Evolutionary conservation across 2,329 filamentous ascomycete species (phyloP).

Genomic region (Scolecobasidium constrictum): DNA sequence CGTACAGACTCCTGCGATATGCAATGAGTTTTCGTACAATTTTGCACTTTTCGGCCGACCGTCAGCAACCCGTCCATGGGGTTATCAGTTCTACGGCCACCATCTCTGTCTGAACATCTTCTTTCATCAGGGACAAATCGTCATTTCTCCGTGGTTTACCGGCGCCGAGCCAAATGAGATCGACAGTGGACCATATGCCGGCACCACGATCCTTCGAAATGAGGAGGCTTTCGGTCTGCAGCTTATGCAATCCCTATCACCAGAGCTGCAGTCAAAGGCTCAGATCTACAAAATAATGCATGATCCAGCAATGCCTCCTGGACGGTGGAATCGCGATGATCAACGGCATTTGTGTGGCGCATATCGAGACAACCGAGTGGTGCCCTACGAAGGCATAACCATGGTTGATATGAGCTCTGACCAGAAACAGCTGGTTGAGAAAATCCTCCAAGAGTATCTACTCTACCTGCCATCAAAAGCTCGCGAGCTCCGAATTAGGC

Average conservation of each 20-base stretch:
- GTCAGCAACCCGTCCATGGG: slow-evolving; percentile 51
- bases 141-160: slow-evolving; percentile 66
- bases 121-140: slow-evolving; percentile 52
- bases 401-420: slow-evolving; percentile 37
- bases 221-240: slow-evolving; percentile 55
- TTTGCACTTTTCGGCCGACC: slow-evolving; percentile 59
- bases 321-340: slow-evolving; percentile 71
- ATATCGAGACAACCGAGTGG: slow-evolving; percentile 65
- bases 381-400: slow-evolving; percentile 58
- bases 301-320: slow-evolving; percentile 45
- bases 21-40: slow-evolving; percentile 71
- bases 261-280: slow-evolving; percentile 36
- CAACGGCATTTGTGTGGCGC: slow-evolving; percentile 70
- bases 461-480: slow-evolving; percentile 53
- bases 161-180: slow-evolving; percentile 71
- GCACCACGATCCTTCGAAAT: slow-evolving; percentile 53
- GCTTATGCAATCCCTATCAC: slow-evolving; percentile 54
- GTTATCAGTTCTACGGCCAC: slow-evolving; percentile 67
- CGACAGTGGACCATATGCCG: slow-evolving; percentile 50
- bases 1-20: slow-evolving; percentile 47
- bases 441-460: slow-evolving; percentile 53
- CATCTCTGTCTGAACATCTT: slow-evolving; percentile 66
- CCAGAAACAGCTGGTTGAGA: slow-evolving; percentile 45
- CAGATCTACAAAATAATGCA: slow-evolving; percentile 49
- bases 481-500: slow-evolving; percentile 42